A percentile compares a stretch with the other conserved stretches of the same genome.
These are phyloP conservation scores for Termitomyces sp. DNA, from an alignment of 768 basidiomycete species.

Conservation along the genomic window DNA sequence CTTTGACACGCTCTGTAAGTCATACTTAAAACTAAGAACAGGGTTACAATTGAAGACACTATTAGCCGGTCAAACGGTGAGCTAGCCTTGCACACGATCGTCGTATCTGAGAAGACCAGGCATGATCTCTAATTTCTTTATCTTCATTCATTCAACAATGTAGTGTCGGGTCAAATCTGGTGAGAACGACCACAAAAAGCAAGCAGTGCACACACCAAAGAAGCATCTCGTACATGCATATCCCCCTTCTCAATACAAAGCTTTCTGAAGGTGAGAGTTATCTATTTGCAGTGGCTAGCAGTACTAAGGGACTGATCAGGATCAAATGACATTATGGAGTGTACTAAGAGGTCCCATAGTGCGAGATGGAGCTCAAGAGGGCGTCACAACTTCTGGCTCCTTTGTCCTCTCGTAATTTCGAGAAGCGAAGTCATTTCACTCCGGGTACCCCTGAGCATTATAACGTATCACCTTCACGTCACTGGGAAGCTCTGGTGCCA, in stretches of 20 bases:
- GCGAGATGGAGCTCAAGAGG: neutral
- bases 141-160: conserved; percentile 16
- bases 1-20: neutral
- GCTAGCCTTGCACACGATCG: conserved; percentile 24
- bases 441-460: conserved; percentile 29
- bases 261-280: neutral
- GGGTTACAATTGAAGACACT: conserved; percentile 30
- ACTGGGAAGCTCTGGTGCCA: conserved; percentile 30
- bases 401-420: conserved; percentile 23
- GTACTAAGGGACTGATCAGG: conserved; percentile 22
- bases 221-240: conserved; percentile 34
- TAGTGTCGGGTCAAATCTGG: neutral
- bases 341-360: conserved; percentile 19
- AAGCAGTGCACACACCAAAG: conserved; percentile 26
- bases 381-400: conserved; percentile 24
- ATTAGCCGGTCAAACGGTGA: conserved; percentile 26
- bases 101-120: conserved; percentile 28
- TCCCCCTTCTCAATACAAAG: conserved; percentile 18
- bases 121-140: conserved; percentile 34
- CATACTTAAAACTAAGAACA: no score
- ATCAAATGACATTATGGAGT: conserved; percentile 38
- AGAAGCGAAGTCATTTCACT: conserved; percentile 32
- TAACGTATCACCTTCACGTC: conserved; percentile 33
- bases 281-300: neutral
- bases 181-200: neutral